Percentiles rank a stretch among this genome's conserved stretches.
Conservation (phyloP, 306 rosid species). For the Cyamopsis tetragonoloba region DNA sequence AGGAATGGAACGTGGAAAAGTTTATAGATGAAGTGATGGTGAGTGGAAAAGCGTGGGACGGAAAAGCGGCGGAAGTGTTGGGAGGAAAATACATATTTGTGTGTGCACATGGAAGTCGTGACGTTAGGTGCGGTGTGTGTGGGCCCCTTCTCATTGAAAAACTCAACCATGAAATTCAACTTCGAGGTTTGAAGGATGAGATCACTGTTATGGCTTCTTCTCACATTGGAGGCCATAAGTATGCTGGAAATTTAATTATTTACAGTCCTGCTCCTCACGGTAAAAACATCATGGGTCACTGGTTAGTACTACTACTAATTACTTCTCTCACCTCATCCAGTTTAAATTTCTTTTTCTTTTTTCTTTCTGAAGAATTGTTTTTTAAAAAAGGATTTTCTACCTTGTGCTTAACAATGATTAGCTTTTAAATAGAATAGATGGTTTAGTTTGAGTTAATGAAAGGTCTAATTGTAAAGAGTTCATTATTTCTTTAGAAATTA, state of each 20-base stretch:
- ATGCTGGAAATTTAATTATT: slow-evolving; percentile 80
- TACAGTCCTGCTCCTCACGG: slow-evolving; percentile 59
- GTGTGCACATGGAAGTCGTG: slow-evolving; percentile 92
- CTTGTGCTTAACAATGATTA: too few species aligned
- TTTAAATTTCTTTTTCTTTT: too few species aligned
- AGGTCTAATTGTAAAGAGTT: too few species aligned
- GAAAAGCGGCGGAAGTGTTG: slow-evolving; percentile 45
- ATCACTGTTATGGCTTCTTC: slow-evolving; percentile 63
- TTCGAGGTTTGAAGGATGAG: slow-evolving; percentile 56
- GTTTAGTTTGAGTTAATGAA: too few species aligned
- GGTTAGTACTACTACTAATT: slow-evolving; percentile 65
- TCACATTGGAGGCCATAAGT: slow-evolving; percentile 84
- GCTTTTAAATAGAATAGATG: too few species aligned
- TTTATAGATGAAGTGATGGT: slow-evolving; percentile 86
- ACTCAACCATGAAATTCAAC: slow-evolving; percentile 52
- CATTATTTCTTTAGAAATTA: too few species aligned
- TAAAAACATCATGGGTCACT: slow-evolving; percentile 62
- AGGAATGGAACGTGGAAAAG: slow-evolving; percentile 63
- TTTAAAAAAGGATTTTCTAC: too few species aligned
- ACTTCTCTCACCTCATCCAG: too few species aligned
- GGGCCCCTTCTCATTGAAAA: slow-evolving; percentile 73
- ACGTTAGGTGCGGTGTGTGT: slow-evolving; percentile 90
- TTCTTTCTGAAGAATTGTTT: not conserved
- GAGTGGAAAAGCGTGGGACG: slow-evolving; percentile 61
- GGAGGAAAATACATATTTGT: slow-evolving; percentile 78